phyloP scores from a whole-genome alignment of 208 protist species.

The Acanthamoeba lenticulata region DNA sequence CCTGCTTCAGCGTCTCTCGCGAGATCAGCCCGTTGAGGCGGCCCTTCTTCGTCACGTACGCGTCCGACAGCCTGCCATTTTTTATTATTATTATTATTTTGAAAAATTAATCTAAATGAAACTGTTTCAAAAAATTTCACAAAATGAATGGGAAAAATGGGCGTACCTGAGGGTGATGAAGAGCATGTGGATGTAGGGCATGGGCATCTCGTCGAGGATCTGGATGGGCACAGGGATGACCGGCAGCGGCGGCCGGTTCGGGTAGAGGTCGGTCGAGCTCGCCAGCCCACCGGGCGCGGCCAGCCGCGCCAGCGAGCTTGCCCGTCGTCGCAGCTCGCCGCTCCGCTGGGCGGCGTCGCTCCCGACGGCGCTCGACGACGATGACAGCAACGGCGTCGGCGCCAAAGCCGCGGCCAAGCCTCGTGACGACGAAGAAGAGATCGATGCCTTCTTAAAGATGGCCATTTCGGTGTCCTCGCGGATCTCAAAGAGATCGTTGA shows the following conservation, averaged over 20 bases:
- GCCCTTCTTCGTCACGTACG: conserved; percentile 50
- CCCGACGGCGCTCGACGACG: not conserved
- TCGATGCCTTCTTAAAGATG: not conserved
- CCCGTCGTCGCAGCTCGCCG: not conserved
- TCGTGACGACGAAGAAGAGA: not conserved
- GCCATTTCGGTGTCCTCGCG: conserved; percentile 3
- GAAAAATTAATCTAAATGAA: no score
- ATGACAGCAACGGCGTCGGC: not conserved
- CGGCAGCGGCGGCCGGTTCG: conserved; percentile 1
- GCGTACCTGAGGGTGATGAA: conserved; percentile 48
- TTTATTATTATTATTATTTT: no score
- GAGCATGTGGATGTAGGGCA: conserved; percentile 57
- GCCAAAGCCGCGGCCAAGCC: not conserved
- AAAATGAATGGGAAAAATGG: not conserved
- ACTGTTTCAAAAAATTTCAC: no score
- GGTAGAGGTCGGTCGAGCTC: not conserved
- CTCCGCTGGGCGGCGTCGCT: not conserved
- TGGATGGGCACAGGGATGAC: conserved; percentile 37
- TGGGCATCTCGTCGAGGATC: conserved; percentile 24
- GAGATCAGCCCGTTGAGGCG: not conserved
- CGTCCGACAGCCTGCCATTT: conserved; percentile 32
- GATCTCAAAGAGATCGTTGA: not conserved
- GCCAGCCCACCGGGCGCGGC: not conserved
- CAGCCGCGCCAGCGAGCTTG: not conserved
- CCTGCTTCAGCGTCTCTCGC: not conserved